Base-by-base conservation (phyloP, 1,284 basidiomycete species). In the Hypsizygus ulmarius region DNA sequence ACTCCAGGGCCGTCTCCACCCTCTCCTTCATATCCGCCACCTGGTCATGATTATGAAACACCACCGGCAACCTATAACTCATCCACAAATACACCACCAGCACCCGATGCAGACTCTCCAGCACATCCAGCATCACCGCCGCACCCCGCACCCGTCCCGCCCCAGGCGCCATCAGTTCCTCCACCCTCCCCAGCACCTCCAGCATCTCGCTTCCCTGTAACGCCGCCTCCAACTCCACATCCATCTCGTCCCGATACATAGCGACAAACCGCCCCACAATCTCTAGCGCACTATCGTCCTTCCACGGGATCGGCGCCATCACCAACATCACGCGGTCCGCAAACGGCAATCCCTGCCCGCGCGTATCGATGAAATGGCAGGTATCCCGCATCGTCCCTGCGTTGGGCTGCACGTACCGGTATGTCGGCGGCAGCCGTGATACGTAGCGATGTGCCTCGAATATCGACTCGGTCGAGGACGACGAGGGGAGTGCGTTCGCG, bases 71-170 rank as follows among this genome's bases (percentile, higher is more conserved):
- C n/a, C 95, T 82, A 66, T 83, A 87, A 16, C 77, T 77, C 49
- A 97, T 75, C 96, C 96, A 99, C 45, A 93, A 73, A 66, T 98
- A 98, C 14, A 90, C 59, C 12, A 89, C 83, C 19, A 95, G 64
- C n/a, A 82, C 70, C 58, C 89, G 87, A 68, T 98, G 95, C 46
- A 94, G 68, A 2, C 77, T 75, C 67, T 98, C 96, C 30, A 98
- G 72, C 12, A 33, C 49, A 34, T 33, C 57, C 38, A 67, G 60
- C 45, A 55, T 59, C 36, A 37, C 52, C 58, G 65, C 15, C 54
- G 54, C 32, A 49, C 57, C 25, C 12, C 39, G 10, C 2, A 45
- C 14, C 16, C 48, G 36, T 34, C 39, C 50, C 18, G 33, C 30
- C 2, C 25, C 41, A n/a, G n/a, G n/a, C 18, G 50, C 28, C 59